phyloP scores from a whole-genome alignment of 495 filamentous ascomycete species.

The Aspergillus incahuasiensis region DNA sequence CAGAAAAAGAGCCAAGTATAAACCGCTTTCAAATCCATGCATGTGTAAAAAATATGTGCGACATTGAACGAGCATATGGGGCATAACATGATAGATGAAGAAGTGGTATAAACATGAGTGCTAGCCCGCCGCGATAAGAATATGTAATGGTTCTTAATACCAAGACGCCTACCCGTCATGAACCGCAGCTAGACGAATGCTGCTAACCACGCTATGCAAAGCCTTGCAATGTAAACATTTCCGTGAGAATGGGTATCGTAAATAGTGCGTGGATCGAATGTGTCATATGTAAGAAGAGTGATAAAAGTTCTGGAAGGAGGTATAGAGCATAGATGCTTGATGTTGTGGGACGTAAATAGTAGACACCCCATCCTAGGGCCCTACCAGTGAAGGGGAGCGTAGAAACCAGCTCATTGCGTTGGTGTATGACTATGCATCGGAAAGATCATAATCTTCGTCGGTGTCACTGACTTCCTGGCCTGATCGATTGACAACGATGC shows the following conservation, averaged over 20 bases:
- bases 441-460: slow-evolving; percentile 42
- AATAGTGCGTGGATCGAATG: slow-evolving; percentile 18
- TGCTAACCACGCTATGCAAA: slow-evolving; percentile 46
- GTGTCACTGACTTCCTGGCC: slow-evolving; percentile 42
- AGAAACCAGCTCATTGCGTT: not conserved
- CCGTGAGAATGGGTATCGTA: slow-evolving; percentile 23
- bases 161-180: slow-evolving; percentile 37
- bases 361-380: not conserved
- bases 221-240: slow-evolving; percentile 23
- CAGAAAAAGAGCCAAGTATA: not conserved
- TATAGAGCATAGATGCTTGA: not conserved
- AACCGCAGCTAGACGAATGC: slow-evolving; percentile 37
- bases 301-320: slow-evolving; percentile 2
- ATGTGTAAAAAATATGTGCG: slow-evolving; percentile 8
- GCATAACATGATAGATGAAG: slow-evolving; percentile 1
- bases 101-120: slow-evolving; percentile 6
- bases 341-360: not conserved
- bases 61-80: slow-evolving; percentile 8
- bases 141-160: slow-evolving; percentile 16
- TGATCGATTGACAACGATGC: slow-evolving; percentile 69
- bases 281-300: slow-evolving; percentile 4
- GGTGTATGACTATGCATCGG: slow-evolving; percentile 25
- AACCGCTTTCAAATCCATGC: not conserved
- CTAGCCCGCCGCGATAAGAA: slow-evolving; percentile 10
- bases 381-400: not conserved